Conservation (phyloP, 2,329 filamentous ascomycete genomes). For the Lachnellula arida region DNA sequence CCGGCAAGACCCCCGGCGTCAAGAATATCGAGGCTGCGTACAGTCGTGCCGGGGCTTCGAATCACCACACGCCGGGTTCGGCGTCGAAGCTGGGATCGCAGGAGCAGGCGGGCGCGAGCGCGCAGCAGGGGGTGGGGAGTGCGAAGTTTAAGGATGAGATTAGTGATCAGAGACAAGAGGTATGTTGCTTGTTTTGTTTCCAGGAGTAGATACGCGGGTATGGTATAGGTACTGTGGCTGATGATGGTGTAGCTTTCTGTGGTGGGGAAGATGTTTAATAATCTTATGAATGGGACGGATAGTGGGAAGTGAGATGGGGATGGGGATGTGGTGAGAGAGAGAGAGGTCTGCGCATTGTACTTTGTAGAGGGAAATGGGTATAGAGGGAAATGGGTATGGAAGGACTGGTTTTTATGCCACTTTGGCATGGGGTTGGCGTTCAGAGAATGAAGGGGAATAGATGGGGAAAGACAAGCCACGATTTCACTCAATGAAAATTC, state of each 20-base stretch:
- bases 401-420: background rate
- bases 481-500: background rate
- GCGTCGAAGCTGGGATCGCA: constrained; percentile 18
- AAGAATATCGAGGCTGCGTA: constrained; percentile 24
- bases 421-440: background rate
- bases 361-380: background rate
- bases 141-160: constrained; percentile 13
- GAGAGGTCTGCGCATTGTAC: background rate
- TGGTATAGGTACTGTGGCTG: background rate
- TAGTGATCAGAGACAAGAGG: constrained; percentile 18
- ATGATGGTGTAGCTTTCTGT: constrained; percentile 8
- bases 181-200: constrained; percentile 1
- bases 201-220: background rate
- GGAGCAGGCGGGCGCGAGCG: constrained; percentile 9
- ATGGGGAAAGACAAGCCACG: background rate
- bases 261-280: constrained; percentile 22
- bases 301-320: constrained; percentile 12
- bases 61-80: constrained; percentile 19
- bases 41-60: constrained; percentile 19
- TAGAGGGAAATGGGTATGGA: background rate
- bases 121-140: constrained; percentile 18
- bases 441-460: background rate
- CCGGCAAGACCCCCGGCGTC: constrained; percentile 14
- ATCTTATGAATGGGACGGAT: constrained; percentile 20
- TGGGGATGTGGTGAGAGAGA: no score